Evolutionary conservation across 2,329 filamentous ascomycete genomes (phyloP).

Genomic region (Nemania diffusa): DNA sequence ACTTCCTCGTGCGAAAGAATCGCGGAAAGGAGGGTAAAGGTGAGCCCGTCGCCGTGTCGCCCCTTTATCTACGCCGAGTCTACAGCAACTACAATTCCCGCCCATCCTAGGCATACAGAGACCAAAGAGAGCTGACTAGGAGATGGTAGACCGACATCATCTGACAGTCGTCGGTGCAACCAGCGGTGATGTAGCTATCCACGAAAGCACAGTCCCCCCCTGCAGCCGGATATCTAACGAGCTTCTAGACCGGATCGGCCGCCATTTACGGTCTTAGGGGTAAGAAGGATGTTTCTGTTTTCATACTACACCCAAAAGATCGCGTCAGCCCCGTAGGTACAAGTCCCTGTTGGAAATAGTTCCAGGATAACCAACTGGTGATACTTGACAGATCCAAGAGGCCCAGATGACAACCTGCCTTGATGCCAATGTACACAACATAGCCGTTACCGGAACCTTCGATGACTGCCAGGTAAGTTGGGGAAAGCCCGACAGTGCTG

Average conservation of each 20-base stretch:
- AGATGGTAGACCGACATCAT: conserved; percentile 73
- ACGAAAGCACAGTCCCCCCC: not conserved
- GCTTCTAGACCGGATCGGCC: conserved; percentile 81
- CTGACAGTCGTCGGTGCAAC: conserved; percentile 89
- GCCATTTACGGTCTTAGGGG: conserved; percentile 95
- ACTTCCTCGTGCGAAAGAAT: conserved; percentile 81
- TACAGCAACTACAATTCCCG: too few species aligned
- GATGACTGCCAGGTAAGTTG: conserved; percentile 80
- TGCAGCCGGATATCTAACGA: conserved; percentile 11
- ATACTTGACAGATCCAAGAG: conserved; percentile 73
- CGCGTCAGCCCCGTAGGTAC: conserved; percentile 72
- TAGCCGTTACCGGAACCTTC: conserved; percentile 89
- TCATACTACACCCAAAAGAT: conserved; percentile 93
- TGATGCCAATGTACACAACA: conserved; percentile 91
- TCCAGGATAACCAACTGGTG: not conserved
- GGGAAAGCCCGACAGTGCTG: not conserved
- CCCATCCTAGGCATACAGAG: too few species aligned
- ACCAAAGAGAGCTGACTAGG: conserved; percentile 3
- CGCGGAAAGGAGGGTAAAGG: conserved; percentile 68
- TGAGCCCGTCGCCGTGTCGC: not conserved
- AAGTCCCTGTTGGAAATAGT: not conserved
- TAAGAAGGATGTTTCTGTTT: conserved; percentile 96
- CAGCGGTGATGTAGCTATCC: conserved; percentile 68
- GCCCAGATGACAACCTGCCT: conserved; percentile 96
- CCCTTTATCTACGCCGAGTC: not conserved